Conservation (phyloP, 352 stramenopile species). For the Elongisporangium undulatum region DNA sequence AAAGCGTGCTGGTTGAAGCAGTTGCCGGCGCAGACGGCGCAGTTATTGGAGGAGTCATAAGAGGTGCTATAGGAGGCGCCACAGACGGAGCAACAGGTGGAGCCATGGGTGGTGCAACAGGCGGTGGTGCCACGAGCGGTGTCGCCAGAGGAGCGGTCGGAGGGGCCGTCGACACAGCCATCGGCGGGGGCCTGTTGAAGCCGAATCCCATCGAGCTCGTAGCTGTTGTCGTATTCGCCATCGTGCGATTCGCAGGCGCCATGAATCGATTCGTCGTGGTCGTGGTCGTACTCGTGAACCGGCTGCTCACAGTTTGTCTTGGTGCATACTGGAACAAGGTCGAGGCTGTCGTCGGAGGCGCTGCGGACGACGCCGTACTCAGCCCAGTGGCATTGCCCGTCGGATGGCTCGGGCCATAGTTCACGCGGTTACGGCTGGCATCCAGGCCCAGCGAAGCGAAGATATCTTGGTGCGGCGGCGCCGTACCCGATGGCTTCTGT, state of each 20-base stretch:
- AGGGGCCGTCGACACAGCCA: too few species aligned
- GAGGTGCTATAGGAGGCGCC: not conserved
- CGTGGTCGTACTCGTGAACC: not conserved
- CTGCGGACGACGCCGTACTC: not conserved
- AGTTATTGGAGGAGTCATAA: not conserved
- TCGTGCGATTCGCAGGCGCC: not conserved
- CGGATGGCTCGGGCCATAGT: not conserved
- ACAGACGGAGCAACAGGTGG: not conserved
- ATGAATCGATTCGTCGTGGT: not conserved
- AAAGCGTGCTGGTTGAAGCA: not conserved
- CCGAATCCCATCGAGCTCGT: not conserved
- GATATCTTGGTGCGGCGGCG: conserved; percentile 37
- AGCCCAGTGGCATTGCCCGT: not conserved
- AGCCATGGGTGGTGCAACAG: not conserved
- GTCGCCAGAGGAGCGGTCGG: not conserved
- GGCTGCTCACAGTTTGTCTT: not conserved
- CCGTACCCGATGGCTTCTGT: conserved; percentile 37
- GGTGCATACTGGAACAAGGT: not conserved
- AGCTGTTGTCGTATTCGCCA: not conserved
- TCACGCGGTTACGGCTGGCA: conserved; percentile 2
- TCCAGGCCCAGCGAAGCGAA: conserved; percentile 53
- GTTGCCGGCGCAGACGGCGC: conserved; percentile 1
- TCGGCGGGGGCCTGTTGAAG: not conserved
- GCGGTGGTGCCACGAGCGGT: not conserved
- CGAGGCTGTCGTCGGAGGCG: not conserved